phyloP scores from a whole-genome alignment of 2,329 filamentous ascomycete genomes.

The Zopfia rhizophila region DNA sequence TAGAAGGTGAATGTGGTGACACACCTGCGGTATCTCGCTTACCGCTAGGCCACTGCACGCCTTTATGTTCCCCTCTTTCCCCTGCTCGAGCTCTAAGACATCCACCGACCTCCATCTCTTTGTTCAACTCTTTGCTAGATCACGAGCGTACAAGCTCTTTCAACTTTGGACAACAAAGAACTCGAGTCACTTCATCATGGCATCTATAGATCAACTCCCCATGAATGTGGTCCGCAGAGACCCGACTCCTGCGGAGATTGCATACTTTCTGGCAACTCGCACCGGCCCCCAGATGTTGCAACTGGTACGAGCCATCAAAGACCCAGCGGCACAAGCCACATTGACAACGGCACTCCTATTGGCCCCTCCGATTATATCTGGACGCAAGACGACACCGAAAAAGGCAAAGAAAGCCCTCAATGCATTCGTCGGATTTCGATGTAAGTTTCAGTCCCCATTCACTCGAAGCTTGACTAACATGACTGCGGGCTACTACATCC shows the following conservation, averaged over 20 bases:
- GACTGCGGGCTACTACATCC: slow-evolving; percentile 59
- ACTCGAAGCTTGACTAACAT: slow-evolving; percentile 32
- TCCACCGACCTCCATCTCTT: slow-evolving; percentile 4
- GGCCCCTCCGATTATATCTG: slow-evolving; percentile 9
- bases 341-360: slow-evolving; percentile 23
- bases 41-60: too few relatives aligned
- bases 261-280: slow-evolving; percentile 23
- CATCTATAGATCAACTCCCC: neutral
- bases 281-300: slow-evolving; percentile 29
- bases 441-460: slow-evolving; percentile 26
- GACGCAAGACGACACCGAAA: slow-evolving; percentile 1
- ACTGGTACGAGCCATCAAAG: slow-evolving; percentile 24
- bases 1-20: too few relatives aligned
- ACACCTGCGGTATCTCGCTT: too few relatives aligned
- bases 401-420: slow-evolving; percentile 46
- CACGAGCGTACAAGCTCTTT: slow-evolving; percentile 2
- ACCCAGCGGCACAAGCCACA: slow-evolving; percentile 25
- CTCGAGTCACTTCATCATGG: neutral
- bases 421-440: slow-evolving; percentile 50
- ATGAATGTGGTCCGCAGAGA: slow-evolving; percentile 1
- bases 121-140: slow-evolving; percentile 4
- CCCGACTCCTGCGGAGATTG: slow-evolving; percentile 27
- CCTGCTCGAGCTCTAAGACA: slow-evolving; percentile 14
- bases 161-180: slow-evolving; percentile 13
- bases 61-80: neutral